Evolutionary conservation across 2,329 filamentous ascomycete species (phyloP), one percentile per base, ranked within the genome.

Genomic region (Cytospora schulzeri): DNA sequence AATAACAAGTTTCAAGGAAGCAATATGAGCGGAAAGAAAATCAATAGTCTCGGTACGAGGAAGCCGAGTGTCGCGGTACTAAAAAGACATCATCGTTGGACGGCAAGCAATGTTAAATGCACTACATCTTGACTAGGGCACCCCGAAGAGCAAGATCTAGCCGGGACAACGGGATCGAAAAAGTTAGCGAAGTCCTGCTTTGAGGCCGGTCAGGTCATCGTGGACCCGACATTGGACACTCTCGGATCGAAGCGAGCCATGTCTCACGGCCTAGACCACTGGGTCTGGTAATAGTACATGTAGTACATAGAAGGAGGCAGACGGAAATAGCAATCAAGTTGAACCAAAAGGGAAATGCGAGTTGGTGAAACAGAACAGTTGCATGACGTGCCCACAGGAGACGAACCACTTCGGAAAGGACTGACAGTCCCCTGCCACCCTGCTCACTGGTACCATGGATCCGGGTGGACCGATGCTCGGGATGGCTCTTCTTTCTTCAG

Each of bases 331-430:
- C 38, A 62, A 45, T 54, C 50, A 14, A 54, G 38, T 38, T 50
- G 38, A 41, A 51, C 19, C 29, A 24, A 61, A 33, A 63, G 54
- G 28, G 51, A 57, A 58, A 41, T 52, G 45, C 29, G 53, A 38
- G 62, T 60, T 63, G 57, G 65, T 66, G 62, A 65, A 65, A 65
- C 65, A 66, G 52, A 64, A 58, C 51, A 52, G 61, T 35, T 19
- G 38, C 51, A 66, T 53, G 61, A 61, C 62, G 65, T 64, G 62
- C 55, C 53, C 59, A 38, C 57, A 64, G 53, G 55, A 62, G 62
- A 61, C 35, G 24, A 59, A 48, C 57, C 38, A 48, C 57, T 35
- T 33, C 45, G 52, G 52, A 56, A 56, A 56, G 52, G 19, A 38
- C 48, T 56, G 52, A 31, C 38, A 33, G 28, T 22, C 38, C 22